Base-by-base conservation (phyloP, 768 basidiomycete species). In the Suillus subaureus region DNA sequence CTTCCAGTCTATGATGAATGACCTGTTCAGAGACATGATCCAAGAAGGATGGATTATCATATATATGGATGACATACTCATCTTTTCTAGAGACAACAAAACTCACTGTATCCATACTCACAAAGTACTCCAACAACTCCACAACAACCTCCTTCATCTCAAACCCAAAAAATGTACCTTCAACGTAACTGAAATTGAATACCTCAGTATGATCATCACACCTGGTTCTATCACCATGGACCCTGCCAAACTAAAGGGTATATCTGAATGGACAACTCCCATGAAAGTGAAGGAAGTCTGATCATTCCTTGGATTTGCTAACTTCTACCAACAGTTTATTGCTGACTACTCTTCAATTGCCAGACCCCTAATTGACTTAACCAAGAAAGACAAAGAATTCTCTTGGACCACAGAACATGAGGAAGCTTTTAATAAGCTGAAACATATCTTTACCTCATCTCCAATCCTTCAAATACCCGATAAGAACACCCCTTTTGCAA, bases 311-410 rank as follows among this genome's bases (percentile, higher is more conserved):
- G 72, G 75, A 1, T 75, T 78, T 23, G 63, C 61, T 6, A 77
- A 77, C 63, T 78, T 77, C 60, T 78, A 78, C 56, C 40, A 72
- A 2, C 66, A 64, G 0, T 79, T 78, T 61, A 77, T 79, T 16
- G 49, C 65, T 7, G 61, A 70, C 18, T 81, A 71, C 63, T 69
- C 77, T 0, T 21, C 63, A 0, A 70, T 78, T 18, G 71, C 72
- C 1, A 13, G 56, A 68, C 70, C 65, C 23, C 67, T 76, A 0
- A 77, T 71, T 18, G 58, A 71, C 0, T 67, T 82, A 0, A 71
- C 75, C 1, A 64, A 69, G 28, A 80, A 79, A 65, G 54, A 62
- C 26, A 28, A 5, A 23, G 0, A 13, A 1, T 81, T 70, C 58
- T 16, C 64, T 37, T 81, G 79, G 79, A 67, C 35, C 0, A 3